Evolutionary conservation across 2,329 filamentous ascomycete species (phyloP), one percentile per base, ranked within the genome.

Genomic region (Escovopsis sp.): DNA sequence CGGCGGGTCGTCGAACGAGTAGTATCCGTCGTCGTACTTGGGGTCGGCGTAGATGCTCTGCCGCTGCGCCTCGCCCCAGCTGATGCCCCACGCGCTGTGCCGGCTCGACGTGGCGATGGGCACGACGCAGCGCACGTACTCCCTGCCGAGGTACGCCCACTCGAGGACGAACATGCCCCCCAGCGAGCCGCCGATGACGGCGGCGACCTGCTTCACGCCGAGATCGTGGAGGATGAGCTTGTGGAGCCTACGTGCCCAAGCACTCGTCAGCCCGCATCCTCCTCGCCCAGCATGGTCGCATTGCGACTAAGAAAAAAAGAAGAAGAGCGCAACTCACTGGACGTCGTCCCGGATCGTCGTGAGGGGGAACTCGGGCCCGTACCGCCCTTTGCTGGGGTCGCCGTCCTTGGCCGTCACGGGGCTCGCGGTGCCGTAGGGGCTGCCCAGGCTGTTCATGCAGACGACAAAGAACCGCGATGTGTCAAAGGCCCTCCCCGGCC

Each of bases 11-110:
- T 83, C 73, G 54, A 91, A 93, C 1, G 77, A 56, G 59, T 96
- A 98, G 64, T 95, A 96, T 37, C 91, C 91, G 55, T 96, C 88
- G 48, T 95, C 87, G 61, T 98, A 98, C 66, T 95, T 96, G 30
- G 91, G 91, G 59, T 98, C 91, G 34, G 86, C 88, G 64, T 96
- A 98, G 59, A 98, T 96, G 70, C 83, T 88, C 64, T 91, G 85
- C 41, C 85, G 73, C 60, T 93, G 85, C 4, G 85, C 85, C 59
- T 91, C 85, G 36, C 84, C 85, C 85, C 85, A 93, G 62, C 82
- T 88, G 55, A 91, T 93, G 23, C 85, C 82, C 85, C 85, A 93
- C 5, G 85, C 85, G 54, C 84, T 89, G 61, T 91, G 86, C 36
- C 81, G 71, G 51, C 82, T 85, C 7, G 85, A 89, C 6, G 85